Conservation (phyloP, 345 rosid genomes). For the Alliaria petiolata region DNA sequence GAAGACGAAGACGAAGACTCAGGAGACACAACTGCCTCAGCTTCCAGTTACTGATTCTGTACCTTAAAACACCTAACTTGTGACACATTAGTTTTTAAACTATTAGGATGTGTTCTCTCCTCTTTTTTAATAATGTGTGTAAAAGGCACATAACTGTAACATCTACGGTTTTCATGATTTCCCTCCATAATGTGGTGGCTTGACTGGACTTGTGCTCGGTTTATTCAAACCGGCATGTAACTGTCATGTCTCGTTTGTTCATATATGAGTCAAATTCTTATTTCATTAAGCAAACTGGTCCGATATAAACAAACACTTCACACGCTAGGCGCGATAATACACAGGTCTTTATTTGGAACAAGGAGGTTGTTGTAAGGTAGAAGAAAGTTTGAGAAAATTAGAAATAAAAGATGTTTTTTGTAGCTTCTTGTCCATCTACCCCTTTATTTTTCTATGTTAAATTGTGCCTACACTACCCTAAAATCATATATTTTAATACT, state of each 20-base stretch:
- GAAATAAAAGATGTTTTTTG: no score
- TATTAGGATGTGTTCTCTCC: not conserved
- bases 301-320: not conserved
- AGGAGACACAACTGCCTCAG: conserved; percentile 17
- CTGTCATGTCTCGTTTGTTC: not conserved
- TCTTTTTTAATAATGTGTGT: not conserved
- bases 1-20: not conserved
- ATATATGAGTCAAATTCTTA: not conserved
- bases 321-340: not conserved
- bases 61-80: not conserved
- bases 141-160: not conserved
- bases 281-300: not conserved
- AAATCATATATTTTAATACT: no score
- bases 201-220: not conserved
- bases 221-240: not conserved
- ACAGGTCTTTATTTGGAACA: not conserved
- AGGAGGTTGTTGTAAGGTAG: not conserved
- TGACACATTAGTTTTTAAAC: not conserved
- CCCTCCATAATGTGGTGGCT: not conserved
- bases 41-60: conserved; percentile 6
- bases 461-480: no score
- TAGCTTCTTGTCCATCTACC: no score
- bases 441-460: no score
- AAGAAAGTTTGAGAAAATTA: no score
- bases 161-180: not conserved